Base-by-base conservation (phyloP, 2,329 filamentous ascomycete genomes). In the Calonectria naviculata region DNA sequence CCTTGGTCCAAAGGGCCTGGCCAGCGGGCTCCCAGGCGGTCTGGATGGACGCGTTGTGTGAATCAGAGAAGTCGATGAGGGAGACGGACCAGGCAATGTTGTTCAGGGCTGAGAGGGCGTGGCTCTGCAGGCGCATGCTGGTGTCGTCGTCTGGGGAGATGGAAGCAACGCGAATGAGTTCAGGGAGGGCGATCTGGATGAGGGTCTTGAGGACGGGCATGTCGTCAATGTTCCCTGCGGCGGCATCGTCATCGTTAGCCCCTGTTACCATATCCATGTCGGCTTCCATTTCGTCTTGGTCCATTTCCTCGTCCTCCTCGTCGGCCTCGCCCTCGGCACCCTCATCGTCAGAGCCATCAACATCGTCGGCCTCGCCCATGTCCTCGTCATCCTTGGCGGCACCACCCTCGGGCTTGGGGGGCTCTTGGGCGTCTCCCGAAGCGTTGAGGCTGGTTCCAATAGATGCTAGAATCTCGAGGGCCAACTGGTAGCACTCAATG, bases 1-100 rank as follows among this genome's bases (percentile, higher is more conserved):
- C 83, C 24, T 87, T 84, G 29, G 84, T 80, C 91, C 92, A 93
- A 73, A 93, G 88, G 66, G 84, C 81, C 72, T 86, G 86, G 31
- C 88, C 88, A 7, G 85, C 80, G 0, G 89, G 87, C 2, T 81
- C 79, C 91, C 92, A 93, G 5, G 85, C 85, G 58, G 81, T 82
- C 64, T 85, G 85, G 67, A 93, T 85, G 67, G 84, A 83, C 5
- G 85, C 81, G 78, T 90, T 90, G 63, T 86, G 84, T n/a, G 83
- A 82, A 36, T 89, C 86, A 28, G 86, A 84, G 76, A 91, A 91
- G 80, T 92, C 90, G 74, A 91, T 83, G 75, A 88, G 88, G 10
- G 89, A 91, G 46, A 92, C 84, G 13, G 91, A 91, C 91, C 92
- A 93, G 65, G 91, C 86, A 65, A 93, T 89, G 81, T 93, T 93